phyloP scores from a whole-genome alignment of 768 basidiomycete genomes.

The Suillus plorans region DNA sequence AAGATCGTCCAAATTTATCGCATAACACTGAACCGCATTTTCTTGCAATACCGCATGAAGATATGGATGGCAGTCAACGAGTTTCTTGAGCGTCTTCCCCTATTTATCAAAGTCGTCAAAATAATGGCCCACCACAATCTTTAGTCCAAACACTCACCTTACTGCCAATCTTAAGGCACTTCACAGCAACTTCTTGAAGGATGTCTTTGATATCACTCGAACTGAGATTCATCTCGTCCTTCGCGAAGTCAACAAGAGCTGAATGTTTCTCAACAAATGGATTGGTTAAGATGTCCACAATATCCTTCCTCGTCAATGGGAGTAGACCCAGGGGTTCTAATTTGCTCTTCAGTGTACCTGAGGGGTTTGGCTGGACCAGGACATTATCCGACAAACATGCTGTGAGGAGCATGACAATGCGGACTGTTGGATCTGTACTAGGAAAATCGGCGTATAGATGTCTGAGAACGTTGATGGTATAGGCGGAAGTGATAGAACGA shows the following conservation, averaged over 20 bases:
- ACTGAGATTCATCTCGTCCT: constrained; percentile 42
- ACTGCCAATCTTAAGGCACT: constrained; percentile 62
- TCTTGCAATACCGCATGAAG: constrained; percentile 44
- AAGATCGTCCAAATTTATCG: constrained; percentile 52
- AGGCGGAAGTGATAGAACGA: constrained; percentile 55
- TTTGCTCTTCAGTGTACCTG: constrained; percentile 37
- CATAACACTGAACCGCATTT: constrained; percentile 50
- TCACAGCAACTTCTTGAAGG: constrained; percentile 57
- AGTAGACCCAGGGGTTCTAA: constrained; percentile 55
- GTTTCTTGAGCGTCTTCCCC: constrained; percentile 66
- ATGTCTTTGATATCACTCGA: constrained; percentile 43
- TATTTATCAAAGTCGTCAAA: constrained; percentile 21
- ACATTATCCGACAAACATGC: constrained; percentile 47
- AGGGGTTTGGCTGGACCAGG: constrained; percentile 27
- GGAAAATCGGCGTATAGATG: constrained; percentile 70
- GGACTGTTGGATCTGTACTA: constrained; percentile 55
- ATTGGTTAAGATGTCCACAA: constrained; percentile 61
- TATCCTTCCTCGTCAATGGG: constrained; percentile 58
- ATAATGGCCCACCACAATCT: too few relatives aligned
- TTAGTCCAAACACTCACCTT: constrained; percentile 25
- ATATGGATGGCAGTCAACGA: constrained; percentile 44
- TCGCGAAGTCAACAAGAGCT: constrained; percentile 52
- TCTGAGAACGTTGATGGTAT: constrained; percentile 53
- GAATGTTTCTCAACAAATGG: constrained; percentile 66
- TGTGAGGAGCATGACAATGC: constrained; percentile 72